Evolutionary conservation across 805 yeast genomes (phyloP).

Genomic region (Wickerhamiella hasegawae): DNA sequence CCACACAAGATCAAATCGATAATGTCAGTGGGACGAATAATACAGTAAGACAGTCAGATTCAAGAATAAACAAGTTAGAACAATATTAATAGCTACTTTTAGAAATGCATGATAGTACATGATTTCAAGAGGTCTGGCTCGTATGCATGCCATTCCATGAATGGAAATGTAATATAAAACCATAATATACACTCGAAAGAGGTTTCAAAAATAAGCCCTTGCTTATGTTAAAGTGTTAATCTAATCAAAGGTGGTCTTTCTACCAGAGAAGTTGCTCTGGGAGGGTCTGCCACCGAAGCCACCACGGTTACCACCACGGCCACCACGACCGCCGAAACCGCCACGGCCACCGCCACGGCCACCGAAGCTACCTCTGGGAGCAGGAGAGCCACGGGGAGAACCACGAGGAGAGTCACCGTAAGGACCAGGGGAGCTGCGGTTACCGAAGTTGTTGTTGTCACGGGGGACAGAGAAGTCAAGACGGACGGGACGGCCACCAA

Average conservation of each 20-base stretch:
- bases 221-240: too few relatives aligned
- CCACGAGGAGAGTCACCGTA: constrained; percentile 3
- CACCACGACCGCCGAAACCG: constrained; percentile 11
- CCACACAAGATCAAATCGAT: too few relatives aligned
- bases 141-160: too few relatives aligned
- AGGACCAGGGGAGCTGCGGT: constrained; percentile 22
- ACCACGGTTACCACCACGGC: constrained; percentile 13
- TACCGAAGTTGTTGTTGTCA: constrained; percentile 33
- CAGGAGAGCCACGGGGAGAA: constrained; percentile 15
- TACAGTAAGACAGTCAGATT: too few relatives aligned
- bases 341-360: constrained; percentile 14
- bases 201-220: too few relatives aligned
- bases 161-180: too few relatives aligned
- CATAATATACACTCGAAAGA: too few relatives aligned
- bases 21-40: too few relatives aligned
- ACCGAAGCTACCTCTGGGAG: constrained; percentile 21
- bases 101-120: too few relatives aligned
- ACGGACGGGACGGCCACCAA: constrained; percentile 88
- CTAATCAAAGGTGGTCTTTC: constrained; percentile 4
- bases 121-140: too few relatives aligned
- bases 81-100: too few relatives aligned
- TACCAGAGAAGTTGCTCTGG: constrained; percentile 3
- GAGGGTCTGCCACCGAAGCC: constrained; percentile 13
- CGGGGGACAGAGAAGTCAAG: constrained; percentile 90
- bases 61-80: too few relatives aligned